Evolutionary conservation across 2,329 filamentous ascomycete genomes (phyloP).

Genomic region (Trichoderma oligosporum): DNA sequence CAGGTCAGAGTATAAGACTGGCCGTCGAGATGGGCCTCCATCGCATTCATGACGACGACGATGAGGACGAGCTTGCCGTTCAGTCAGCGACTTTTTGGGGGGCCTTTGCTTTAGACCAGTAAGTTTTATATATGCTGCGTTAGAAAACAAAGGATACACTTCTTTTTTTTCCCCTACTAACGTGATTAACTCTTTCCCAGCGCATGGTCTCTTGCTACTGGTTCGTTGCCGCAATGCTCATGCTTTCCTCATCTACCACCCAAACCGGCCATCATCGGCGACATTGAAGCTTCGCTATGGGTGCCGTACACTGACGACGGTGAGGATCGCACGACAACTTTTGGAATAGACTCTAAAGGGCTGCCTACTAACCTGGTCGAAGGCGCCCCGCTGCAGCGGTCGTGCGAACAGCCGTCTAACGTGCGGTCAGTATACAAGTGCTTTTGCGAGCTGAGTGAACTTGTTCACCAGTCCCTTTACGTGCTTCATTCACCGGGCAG

Average conservation of each 20-base stretch:
- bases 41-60: slow-evolving; percentile 45
- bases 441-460: slow-evolving; percentile 68
- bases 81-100: slow-evolving; percentile 60
- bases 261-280: slow-evolving; percentile 57
- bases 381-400: slow-evolving; percentile 52
- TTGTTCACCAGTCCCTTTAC: slow-evolving; percentile 68
- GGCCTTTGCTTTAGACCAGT: slow-evolving; percentile 62
- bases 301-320: slow-evolving; percentile 57
- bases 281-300: slow-evolving; percentile 58
- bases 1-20: slow-evolving; percentile 67
- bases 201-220: slow-evolving; percentile 63
- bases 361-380: slow-evolving; percentile 1
- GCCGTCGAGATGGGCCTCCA: slow-evolving; percentile 70
- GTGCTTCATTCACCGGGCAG: slow-evolving; percentile 68
- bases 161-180: slow-evolving; percentile 23
- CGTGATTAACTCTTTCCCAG: slow-evolving; percentile 33
- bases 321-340: slow-evolving; percentile 33
- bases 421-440: slow-evolving; percentile 65
- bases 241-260: slow-evolving; percentile 53
- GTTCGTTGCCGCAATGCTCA: slow-evolving; percentile 58
- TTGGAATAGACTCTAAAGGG: not conserved
- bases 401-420: slow-evolving; percentile 61
- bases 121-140: slow-evolving; percentile 34
- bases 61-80: slow-evolving; percentile 56
- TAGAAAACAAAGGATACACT: no score